A percentile compares a stretch with the other conserved stretches of the same genome.
These are phyloP conservation scores for Colletotrichum melonis DNA, from an alignment of 2,329 filamentous ascomycete genomes.

Conservation along the genomic window DNA sequence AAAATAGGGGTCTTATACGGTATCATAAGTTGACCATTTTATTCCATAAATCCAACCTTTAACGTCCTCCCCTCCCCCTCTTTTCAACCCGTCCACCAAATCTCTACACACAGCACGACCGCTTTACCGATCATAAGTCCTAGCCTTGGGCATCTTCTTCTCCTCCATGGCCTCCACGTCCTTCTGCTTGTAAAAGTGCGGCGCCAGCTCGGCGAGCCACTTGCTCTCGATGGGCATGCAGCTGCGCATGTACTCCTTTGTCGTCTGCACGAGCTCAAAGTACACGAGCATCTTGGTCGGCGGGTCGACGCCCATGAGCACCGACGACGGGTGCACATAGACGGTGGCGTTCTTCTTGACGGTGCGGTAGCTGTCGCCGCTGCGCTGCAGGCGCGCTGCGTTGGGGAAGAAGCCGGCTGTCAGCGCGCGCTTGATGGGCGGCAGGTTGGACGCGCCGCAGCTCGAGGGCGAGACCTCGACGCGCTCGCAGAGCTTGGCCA, in stretches of 20 bases:
- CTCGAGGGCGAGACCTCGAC: slow-evolving; percentile 84
- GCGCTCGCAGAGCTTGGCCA: slow-evolving; percentile 91
- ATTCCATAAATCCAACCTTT: too few relatives aligned
- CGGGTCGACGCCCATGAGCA: slow-evolving; percentile 82
- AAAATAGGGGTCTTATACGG: too few relatives aligned
- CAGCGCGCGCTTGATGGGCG: slow-evolving; percentile 87
- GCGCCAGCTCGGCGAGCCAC: slow-evolving; percentile 91
- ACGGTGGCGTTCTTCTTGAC: slow-evolving; percentile 91
- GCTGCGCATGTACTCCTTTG: slow-evolving; percentile 92
- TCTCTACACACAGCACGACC: neutral
- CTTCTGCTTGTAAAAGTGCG: slow-evolving; percentile 94
- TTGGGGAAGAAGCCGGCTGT: slow-evolving; percentile 96
- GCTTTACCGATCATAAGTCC: slow-evolving; percentile 35
- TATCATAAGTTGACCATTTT: too few relatives aligned
- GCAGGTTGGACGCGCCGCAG: slow-evolving; percentile 76
- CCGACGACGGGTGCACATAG: slow-evolving; percentile 89
- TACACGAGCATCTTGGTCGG: slow-evolving; percentile 86
- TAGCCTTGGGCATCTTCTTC: slow-evolving; percentile 66
- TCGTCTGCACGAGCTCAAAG: slow-evolving; percentile 83
- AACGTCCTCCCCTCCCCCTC: too few relatives aligned
- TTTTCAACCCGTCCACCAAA: too few relatives aligned
- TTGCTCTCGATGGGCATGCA: slow-evolving; percentile 85
- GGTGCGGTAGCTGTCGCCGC: slow-evolving; percentile 89
- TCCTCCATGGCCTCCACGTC: slow-evolving; percentile 87
- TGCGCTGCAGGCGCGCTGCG: slow-evolving; percentile 83